Percentiles rank a stretch among this genome's conserved stretches.
Conservation (phyloP, 805 yeast species). For the Saccharomycopsis sp. region DNA sequence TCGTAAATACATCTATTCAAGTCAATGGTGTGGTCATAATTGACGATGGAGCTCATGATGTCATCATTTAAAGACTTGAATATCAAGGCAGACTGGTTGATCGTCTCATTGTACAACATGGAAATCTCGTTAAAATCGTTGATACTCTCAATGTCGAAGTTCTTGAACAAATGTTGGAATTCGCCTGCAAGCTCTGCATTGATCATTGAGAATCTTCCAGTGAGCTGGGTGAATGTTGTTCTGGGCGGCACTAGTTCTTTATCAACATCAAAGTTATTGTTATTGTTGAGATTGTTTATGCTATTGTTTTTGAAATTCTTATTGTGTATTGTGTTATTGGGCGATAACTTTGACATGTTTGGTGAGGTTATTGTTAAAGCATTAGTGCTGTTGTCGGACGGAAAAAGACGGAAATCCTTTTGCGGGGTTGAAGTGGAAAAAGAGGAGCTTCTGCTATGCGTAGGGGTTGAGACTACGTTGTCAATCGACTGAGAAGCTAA, state of each 20-base stretch:
- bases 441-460: slow-evolving; percentile 6
- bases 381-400: too few relatives aligned
- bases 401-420: too few relatives aligned
- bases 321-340: too few relatives aligned
- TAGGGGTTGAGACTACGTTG: not conserved
- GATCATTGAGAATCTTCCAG: slow-evolving; percentile 33
- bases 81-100: slow-evolving; percentile 25
- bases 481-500: too few relatives aligned
- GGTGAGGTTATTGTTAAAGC: too few relatives aligned
- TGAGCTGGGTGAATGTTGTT: slow-evolving; percentile 31
- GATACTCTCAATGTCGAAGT: slow-evolving; percentile 29
- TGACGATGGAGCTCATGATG: slow-evolving; percentile 23
- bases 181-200: slow-evolving; percentile 32
- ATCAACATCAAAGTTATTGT: not conserved
- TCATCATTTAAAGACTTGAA: slow-evolving; percentile 25
- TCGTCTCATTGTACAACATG: slow-evolving; percentile 23
- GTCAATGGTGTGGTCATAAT: slow-evolving; percentile 33
- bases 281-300: too few relatives aligned
- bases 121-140: slow-evolving; percentile 26
- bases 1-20: slow-evolving; percentile 49
- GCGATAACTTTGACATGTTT: too few relatives aligned
- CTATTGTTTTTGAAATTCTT: too few relatives aligned
- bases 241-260: slow-evolving; percentile 3
- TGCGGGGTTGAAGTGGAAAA: too few relatives aligned
- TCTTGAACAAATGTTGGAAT: slow-evolving; percentile 32